Base-by-base conservation (phyloP, 1,139 yeast species). In the Lodderomyces orthopsilosis region DNA sequence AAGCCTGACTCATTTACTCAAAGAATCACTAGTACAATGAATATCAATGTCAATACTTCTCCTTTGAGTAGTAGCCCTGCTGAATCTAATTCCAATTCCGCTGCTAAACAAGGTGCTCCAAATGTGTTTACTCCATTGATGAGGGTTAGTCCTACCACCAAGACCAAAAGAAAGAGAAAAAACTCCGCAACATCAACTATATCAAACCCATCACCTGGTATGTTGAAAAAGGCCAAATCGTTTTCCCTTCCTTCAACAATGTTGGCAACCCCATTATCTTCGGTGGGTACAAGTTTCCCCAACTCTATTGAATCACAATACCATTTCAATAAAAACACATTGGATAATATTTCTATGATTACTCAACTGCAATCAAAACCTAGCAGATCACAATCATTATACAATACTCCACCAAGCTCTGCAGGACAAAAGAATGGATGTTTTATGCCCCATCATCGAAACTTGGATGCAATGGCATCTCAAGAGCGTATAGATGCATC, bases 61-160 rank as follows among this genome's bases (percentile, higher is more conserved):
- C 66, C 68, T 4, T 52, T 59, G 37, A 55, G 57, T 22, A 59
- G 54, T 41, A 58, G 61, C 42, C 69, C 70, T 1, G 70, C 70
- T 15, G 70, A 65, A 46, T 59, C 63, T 17, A 73, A 72, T 50
- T 61, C 68, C 35, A 68, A 68, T 48, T 63, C 68, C 50, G 66
- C 67, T 43, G 68, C 70, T 36, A 68, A 63, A 49, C 56, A 66
- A 45, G 77, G 77, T 9, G 72, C 70, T 24, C 78, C 78, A 7
- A 76, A 73, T 50, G 62, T 68, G 41, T 70, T 66, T 56, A 72
- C 75, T 4, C 77, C 78, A 0, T 57, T 74, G 44, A 71, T 73
- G 77, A 61, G 72, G 53, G 77, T 73, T 3, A 62, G 69, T 27
- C 77, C 77, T 2, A 57, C 53, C 15, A 47, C 57, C 7, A 53